phyloP scores from a whole-genome alignment of 1,284 basidiomycete genomes.

The Ustilago lituana region DNA sequence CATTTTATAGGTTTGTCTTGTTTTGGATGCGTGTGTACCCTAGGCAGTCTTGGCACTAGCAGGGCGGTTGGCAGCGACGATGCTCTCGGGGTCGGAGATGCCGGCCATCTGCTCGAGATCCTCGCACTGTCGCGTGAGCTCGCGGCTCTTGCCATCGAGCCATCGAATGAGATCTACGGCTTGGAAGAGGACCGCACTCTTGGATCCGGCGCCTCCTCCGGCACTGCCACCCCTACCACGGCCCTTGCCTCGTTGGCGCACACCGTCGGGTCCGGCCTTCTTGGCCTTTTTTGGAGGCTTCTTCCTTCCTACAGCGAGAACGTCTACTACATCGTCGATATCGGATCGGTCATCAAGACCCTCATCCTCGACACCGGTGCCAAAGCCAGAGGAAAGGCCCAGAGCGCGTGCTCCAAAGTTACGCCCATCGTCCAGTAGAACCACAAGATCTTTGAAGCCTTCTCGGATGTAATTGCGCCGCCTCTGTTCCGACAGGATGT shows the following conservation, averaged over 20 bases:
- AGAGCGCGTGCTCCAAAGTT: conserved; percentile 62
- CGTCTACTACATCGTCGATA: conserved; percentile 55
- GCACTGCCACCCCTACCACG: conserved; percentile 63
- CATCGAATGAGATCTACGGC: conserved; percentile 65
- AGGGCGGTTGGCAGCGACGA: conserved; percentile 33
- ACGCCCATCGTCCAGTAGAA: conserved; percentile 63
- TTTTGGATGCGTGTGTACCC: too few species aligned
- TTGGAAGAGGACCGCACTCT: conserved; percentile 65
- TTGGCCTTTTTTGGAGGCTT: conserved; percentile 54
- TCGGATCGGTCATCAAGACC: conserved; percentile 63
- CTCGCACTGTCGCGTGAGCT: conserved; percentile 50
- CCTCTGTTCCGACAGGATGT: conserved; percentile 64
- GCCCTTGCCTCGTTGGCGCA: conserved; percentile 58
- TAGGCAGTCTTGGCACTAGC: conserved; percentile 21
- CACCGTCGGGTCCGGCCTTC: conserved; percentile 44
- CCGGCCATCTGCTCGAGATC: conserved; percentile 51
- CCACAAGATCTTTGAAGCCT: conserved; percentile 64
- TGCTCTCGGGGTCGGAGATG: conserved; percentile 30
- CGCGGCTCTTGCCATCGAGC: conserved; percentile 58
- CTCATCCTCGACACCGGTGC: conserved; percentile 66
- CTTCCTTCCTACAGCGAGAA: conserved; percentile 47
- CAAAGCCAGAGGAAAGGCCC: conserved; percentile 61
- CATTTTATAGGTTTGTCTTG: too few species aligned
- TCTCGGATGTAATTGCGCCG: conserved; percentile 65
- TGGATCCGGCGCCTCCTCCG: conserved; percentile 62